Conservation (phyloP, 495 filamentous ascomycete genomes). For the Umbilicaria muhlenbergii region DNA sequence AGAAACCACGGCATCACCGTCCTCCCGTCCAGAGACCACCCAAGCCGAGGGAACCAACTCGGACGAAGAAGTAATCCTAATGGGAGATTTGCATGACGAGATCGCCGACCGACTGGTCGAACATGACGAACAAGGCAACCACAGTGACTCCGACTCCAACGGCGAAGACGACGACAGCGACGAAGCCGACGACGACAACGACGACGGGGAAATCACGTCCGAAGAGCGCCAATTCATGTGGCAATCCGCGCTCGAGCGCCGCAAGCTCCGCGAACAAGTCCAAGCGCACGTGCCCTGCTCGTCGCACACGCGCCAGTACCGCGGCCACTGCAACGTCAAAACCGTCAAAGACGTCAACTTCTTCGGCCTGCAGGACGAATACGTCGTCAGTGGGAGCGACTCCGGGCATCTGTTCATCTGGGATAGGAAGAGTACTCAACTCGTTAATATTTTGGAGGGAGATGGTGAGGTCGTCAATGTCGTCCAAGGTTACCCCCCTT, state of each 20-base stretch:
- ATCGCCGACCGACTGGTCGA: constrained; percentile 17
- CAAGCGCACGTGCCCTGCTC: constrained; percentile 39
- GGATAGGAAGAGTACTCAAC: constrained; percentile 44
- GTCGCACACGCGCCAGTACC: constrained; percentile 41
- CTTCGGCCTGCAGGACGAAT: constrained; percentile 57
- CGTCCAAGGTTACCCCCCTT: constrained; percentile 34
- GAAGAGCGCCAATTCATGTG: constrained; percentile 21
- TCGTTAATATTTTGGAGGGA: constrained; percentile 55
- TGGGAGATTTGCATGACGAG: constrained; percentile 17
- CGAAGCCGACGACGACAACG: constrained; percentile 18
- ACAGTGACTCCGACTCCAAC: constrained; percentile 19
- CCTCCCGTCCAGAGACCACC: no score
- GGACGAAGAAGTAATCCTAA: constrained; percentile 10
- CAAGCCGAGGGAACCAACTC: not conserved
- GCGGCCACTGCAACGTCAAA: constrained; percentile 56
- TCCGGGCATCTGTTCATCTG: constrained; percentile 58
- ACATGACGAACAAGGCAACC: constrained; percentile 17
- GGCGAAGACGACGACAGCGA: constrained; percentile 19
- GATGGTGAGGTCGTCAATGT: constrained; percentile 66
- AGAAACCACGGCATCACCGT: no score
- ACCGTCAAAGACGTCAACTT: constrained; percentile 68
- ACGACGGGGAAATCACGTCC: constrained; percentile 14
- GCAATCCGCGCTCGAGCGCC: constrained; percentile 21
- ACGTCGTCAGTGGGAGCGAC: constrained; percentile 58
- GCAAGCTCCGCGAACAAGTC: constrained; percentile 27